Evolutionary conservation across 768 basidiomycete genomes (phyloP).

Genomic region (Auricularia cornea): DNA sequence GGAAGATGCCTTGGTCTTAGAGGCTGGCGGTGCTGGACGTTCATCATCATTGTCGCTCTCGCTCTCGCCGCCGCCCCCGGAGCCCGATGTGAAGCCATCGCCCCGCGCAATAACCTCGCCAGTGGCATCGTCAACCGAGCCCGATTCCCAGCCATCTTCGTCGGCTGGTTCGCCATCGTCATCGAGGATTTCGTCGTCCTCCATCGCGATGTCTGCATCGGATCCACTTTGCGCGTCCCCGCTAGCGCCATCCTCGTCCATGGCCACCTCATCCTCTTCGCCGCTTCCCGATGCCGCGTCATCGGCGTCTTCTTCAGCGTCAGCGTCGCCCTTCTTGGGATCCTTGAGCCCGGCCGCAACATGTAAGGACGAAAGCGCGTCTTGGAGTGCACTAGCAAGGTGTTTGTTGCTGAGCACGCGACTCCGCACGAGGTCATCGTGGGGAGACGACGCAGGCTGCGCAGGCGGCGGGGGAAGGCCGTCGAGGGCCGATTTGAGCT

Average conservation of each 20-base stretch:
- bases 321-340: constrained; percentile 10
- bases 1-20: constrained; percentile 12
- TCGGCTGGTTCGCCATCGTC: constrained; percentile 11
- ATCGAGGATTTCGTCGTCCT: constrained; percentile 1
- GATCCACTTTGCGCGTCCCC: not conserved
- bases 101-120: not conserved
- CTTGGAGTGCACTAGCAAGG: constrained; percentile 51
- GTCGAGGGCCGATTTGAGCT: constrained; percentile 36
- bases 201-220: not conserved
- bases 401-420: constrained; percentile 70
- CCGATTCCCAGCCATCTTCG: constrained; percentile 33
- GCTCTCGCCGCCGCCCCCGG: constrained; percentile 5
- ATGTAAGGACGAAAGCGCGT: constrained; percentile 31
- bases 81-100: constrained; percentile 8
- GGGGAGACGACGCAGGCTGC: constrained; percentile 7
- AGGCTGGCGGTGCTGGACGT: constrained; percentile 7
- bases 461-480: constrained; percentile 7
- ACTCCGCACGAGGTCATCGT: constrained; percentile 46
- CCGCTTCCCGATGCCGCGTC: not conserved
- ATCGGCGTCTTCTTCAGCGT: constrained; percentile 14
- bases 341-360: constrained; percentile 1
- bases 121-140: constrained; percentile 27
- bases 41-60: constrained; percentile 16
- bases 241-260: not conserved
- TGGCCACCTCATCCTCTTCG: not conserved